A percentile compares a stretch with the other conserved stretches of the same genome.
phyloP scores from a whole-genome alignment of 208 protist genomes.

The Wallacemonas rigidus region DNA sequence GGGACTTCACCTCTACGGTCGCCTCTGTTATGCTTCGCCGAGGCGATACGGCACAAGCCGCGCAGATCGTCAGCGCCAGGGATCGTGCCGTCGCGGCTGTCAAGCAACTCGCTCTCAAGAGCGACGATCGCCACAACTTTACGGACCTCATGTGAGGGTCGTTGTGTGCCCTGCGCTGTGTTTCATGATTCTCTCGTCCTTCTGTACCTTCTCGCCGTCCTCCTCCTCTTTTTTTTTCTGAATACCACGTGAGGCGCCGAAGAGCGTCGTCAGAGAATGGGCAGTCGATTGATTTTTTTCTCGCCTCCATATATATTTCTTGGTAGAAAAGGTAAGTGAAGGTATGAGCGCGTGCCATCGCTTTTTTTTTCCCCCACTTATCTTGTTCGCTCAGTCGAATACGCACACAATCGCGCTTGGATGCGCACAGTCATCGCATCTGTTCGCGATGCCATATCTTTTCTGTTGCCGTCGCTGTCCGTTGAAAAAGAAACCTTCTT shows the following conservation, averaged over 20 bases:
- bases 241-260: too few relatives aligned
- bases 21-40: not conserved
- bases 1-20: not conserved
- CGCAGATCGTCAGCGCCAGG: not conserved
- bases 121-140: not conserved
- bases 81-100: not conserved
- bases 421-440: not conserved
- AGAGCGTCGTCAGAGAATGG: too few relatives aligned
- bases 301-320: not conserved
- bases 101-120: not conserved
- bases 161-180: not conserved
- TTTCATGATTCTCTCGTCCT: not conserved
- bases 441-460: not conserved
- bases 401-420: too few relatives aligned
- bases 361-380: not conserved
- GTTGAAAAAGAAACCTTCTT: not conserved
- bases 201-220: not conserved
- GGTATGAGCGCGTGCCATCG: not conserved
- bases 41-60: not conserved
- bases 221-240: constrained; percentile 2
- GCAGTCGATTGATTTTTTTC: not conserved
- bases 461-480: not conserved
- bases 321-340: not conserved
- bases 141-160: not conserved
- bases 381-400: not conserved